phyloP scores from a whole-genome alignment of 805 yeast genomes.

The Saccharomycopsis guyanensis region DNA sequence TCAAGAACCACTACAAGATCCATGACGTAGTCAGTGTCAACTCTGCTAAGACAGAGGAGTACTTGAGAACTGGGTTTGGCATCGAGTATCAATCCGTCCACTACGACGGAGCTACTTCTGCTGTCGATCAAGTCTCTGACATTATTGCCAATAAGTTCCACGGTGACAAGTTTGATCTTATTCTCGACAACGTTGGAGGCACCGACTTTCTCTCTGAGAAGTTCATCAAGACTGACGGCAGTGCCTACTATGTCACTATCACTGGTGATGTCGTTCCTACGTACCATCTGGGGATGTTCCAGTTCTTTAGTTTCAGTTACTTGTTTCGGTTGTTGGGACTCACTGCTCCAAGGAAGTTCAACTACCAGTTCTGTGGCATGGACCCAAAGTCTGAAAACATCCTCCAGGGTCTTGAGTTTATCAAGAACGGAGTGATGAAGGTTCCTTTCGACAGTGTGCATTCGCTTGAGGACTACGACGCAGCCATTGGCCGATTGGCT shows the following conservation, averaged over 20 bases:
- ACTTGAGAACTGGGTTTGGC: slow-evolving; percentile 27
- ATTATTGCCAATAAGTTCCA: slow-evolving; percentile 8
- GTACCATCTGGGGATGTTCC: slow-evolving; percentile 29
- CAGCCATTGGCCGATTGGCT: slow-evolving; percentile 46
- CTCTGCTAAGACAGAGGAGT: slow-evolving; percentile 42
- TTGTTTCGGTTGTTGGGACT: slow-evolving; percentile 24
- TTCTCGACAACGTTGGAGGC: slow-evolving; percentile 70
- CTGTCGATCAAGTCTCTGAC: not conserved
- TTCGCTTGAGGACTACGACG: slow-evolving; percentile 43
- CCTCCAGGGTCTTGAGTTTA: slow-evolving; percentile 36
- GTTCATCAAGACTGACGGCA: slow-evolving; percentile 6
- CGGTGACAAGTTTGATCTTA: slow-evolving; percentile 43
- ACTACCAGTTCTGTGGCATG: slow-evolving; percentile 29
- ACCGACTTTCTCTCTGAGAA: slow-evolving; percentile 35
- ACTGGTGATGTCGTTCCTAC: slow-evolving; percentile 53
- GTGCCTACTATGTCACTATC: slow-evolving; percentile 46
- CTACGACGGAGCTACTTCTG: slow-evolving; percentile 10
- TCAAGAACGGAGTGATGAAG: slow-evolving; percentile 40
- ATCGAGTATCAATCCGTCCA: slow-evolving; percentile 7
- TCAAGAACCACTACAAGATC: slow-evolving; percentile 41
- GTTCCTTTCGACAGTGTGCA: slow-evolving; percentile 50
- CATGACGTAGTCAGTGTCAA: slow-evolving; percentile 44
- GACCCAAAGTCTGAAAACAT: slow-evolving; percentile 33
- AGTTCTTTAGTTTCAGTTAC: not conserved
- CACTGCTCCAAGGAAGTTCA: slow-evolving; percentile 28